Evolutionary conservation across 805 yeast genomes (phyloP).

Genomic region (Geotrichum ghanense): DNA sequence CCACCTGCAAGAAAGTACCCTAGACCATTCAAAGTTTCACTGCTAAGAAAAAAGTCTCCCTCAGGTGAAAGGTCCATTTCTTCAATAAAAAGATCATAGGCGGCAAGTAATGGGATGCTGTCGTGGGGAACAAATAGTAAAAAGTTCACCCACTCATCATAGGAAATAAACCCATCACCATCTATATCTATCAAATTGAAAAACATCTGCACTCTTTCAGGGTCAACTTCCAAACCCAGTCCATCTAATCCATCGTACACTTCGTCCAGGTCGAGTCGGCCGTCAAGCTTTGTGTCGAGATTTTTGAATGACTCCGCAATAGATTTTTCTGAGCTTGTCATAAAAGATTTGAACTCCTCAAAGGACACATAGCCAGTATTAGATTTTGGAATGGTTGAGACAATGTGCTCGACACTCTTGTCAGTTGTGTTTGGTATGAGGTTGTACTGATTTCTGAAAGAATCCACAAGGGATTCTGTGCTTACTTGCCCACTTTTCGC

Average conservation of each 20-base stretch:
- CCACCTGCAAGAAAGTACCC: constrained; percentile 96
- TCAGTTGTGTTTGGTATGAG: not conserved
- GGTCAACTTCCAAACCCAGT: constrained; percentile 29
- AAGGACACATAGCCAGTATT: constrained; percentile 21
- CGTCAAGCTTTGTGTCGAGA: constrained; percentile 65
- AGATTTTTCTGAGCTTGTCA: constrained; percentile 57
- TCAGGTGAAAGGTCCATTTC: constrained; percentile 78
- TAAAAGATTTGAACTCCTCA: constrained; percentile 54
- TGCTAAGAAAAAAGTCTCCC: constrained; percentile 80
- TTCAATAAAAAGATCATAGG: constrained; percentile 68
- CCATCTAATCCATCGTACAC: constrained; percentile 47
- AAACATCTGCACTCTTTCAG: constrained; percentile 42
- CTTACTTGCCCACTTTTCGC: not conserved
- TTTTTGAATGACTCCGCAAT: constrained; percentile 55
- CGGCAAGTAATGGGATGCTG: constrained; percentile 42
- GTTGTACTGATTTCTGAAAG: not conserved
- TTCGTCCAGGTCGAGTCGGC: constrained; percentile 53
- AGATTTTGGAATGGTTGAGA: not conserved
- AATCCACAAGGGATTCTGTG: not conserved
- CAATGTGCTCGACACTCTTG: not conserved
- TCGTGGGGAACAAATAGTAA: constrained; percentile 72
- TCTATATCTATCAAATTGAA: constrained; percentile 45
- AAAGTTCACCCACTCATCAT: constrained; percentile 78
- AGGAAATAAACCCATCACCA: constrained; percentile 58
- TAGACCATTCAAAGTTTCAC: constrained; percentile 68